Base-by-base conservation (phyloP, 192 early-diverging fungal genomes). In the Podila epicladia region DNA sequence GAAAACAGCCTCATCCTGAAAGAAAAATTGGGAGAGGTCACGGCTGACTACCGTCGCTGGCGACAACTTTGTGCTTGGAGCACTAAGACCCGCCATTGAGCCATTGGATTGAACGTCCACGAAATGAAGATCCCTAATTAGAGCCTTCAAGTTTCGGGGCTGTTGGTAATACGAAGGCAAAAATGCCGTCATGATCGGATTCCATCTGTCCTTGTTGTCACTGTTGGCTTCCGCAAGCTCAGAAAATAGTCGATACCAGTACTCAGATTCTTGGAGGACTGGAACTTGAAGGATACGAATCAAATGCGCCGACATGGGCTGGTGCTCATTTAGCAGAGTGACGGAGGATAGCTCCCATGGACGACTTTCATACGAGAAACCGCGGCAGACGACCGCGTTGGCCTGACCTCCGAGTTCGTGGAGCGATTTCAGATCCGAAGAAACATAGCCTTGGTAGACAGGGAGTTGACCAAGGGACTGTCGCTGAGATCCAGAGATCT, bases 1-100 rank as follows among this genome's bases (percentile, higher is more conserved):
- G 33, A 76, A 76, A 9, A 76, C 61, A 24, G 17, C 22, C n/a
- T 76, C 74, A 15, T 48, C 38, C 2, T 69, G 32, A 11, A 48
- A 22, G 57, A 63, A 76, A 33, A 31, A 69, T 2, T 9, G 9
- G 0, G 51, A 28, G 0, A 76, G 65, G 4, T 53, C 35, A 0
- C 32, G 53, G 22, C 51, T 49, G 12, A 76, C 48, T 11, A 70
- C 31, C 3, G 32, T 38, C 51, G 19, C 41, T 15, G 9, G 51
- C 5, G 62, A 49, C 22, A 76, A 65, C 17, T 38, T 50, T 1
- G 38, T 45, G 15, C 41, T 45, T 45, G 15, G 41, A 45, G 11
- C 41, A 45, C 15, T 8, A 3, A 0, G 13, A 4, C 0, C 13
- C 41, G 15, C 15, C 13, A 45, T 12, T 0, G 41, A 45, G 41